These are phyloP conservation scores for Naganishia friedmannii DNA, from an alignment of 768 basidiomycete species.

Conservation along the genomic window DNA sequence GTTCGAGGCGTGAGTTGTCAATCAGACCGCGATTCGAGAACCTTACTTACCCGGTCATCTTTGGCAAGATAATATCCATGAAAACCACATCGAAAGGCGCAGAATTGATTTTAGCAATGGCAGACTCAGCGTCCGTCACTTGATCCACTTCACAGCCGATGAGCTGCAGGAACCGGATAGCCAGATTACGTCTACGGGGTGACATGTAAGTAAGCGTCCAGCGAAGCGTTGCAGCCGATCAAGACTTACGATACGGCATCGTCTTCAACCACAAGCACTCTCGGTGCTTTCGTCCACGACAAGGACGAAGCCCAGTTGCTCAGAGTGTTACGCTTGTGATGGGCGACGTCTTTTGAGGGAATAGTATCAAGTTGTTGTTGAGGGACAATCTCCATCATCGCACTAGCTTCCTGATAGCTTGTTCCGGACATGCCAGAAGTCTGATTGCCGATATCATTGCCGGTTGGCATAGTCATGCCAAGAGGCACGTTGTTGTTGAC, in stretches of 20 bases:
- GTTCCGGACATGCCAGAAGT: background rate
- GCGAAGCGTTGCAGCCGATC: too few relatives aligned
- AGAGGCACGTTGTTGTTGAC: background rate
- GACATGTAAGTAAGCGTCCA: background rate
- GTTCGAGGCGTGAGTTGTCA: background rate
- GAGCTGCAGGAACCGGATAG: conserved; percentile 89
- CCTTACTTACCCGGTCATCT: conserved; percentile 48
- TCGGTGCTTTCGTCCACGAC: conserved; percentile 57
- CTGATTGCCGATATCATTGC: background rate
- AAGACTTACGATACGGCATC: conserved; percentile 64
- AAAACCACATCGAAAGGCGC: conserved; percentile 93
- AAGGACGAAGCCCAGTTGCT: conserved; percentile 23
- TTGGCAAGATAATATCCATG: conserved; percentile 90
- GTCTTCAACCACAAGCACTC: conserved; percentile 90
- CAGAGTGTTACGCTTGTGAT: conserved; percentile 6
- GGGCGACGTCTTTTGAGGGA: background rate
- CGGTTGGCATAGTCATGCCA: conserved; percentile 3
- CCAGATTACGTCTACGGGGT: conserved; percentile 65
- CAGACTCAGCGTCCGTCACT: conserved; percentile 85
- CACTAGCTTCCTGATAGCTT: background rate
- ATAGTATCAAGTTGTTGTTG: background rate
- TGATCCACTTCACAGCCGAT: conserved; percentile 93
- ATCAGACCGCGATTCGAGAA: conserved; percentile 27
- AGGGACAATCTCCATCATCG: conserved; percentile 3
- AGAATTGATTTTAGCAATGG: conserved; percentile 93